These are phyloP conservation scores for Raddia distichophylla DNA, from an alignment of 176 grass and related monocot genomes.

Conservation along the genomic window DNA sequence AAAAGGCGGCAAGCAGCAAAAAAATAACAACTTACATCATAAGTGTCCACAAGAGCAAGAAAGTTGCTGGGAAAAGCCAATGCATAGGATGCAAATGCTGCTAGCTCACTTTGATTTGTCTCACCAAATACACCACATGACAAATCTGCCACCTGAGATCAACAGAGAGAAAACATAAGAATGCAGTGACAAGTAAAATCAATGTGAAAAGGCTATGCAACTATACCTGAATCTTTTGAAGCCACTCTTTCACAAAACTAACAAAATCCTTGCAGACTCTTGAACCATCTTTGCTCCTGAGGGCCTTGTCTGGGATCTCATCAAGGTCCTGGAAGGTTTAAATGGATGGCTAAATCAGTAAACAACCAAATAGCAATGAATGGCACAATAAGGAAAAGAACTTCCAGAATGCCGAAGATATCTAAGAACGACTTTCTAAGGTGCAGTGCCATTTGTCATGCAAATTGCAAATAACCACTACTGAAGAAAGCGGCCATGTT, in stretches of 20 bases:
- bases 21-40: conserved; percentile 80
- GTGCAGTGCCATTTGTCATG: neutral
- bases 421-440: conserved; percentile 27
- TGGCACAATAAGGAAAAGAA: neutral
- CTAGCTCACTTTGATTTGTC: conserved; percentile 96
- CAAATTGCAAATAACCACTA: conserved; percentile 16
- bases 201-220: conserved; percentile 22
- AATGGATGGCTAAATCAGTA: conserved; percentile 27
- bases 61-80: conserved; percentile 95
- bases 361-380: conserved; percentile 6
- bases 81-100: conserved; percentile 91
- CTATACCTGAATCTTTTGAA: conserved; percentile 79
- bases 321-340: conserved; percentile 62
- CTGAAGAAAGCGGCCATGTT: neutral
- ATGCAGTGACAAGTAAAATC: conserved; percentile 21
- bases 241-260: conserved; percentile 73
- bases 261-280: conserved; percentile 75
- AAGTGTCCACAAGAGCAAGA: conserved; percentile 93
- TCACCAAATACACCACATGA: conserved; percentile 71
- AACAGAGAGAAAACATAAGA: conserved; percentile 40
- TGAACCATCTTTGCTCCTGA: conserved; percentile 73
- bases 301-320: conserved; percentile 71
- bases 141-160: conserved; percentile 60
- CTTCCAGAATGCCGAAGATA: conserved; percentile 13
- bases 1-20: conserved; percentile 16